These are phyloP conservation scores for Neofusicoccum sp. DNA, from an alignment of 2,329 filamentous ascomycete genomes.

Conservation along the genomic window DNA sequence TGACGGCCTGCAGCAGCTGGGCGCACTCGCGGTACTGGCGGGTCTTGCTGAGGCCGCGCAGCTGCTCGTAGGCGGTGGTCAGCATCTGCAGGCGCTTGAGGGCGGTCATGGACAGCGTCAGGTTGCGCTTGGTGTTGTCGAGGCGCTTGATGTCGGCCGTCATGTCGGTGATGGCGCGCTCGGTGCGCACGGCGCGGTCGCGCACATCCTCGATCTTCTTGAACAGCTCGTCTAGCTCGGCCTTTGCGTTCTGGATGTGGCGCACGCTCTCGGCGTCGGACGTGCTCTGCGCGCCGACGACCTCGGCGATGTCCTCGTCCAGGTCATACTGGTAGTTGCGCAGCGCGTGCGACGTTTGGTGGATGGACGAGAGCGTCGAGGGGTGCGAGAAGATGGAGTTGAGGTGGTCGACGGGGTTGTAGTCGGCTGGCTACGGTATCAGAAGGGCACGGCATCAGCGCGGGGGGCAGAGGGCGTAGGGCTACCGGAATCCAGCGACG, in stretches of 20 bases:
- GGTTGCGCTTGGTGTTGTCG: slow-evolving; percentile 93
- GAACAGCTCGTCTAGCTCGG: slow-evolving; percentile 87
- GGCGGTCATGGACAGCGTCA: slow-evolving; percentile 96
- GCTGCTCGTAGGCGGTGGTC: slow-evolving; percentile 97
- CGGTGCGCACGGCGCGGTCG: slow-evolving; percentile 84
- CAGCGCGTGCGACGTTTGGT: slow-evolving; percentile 73
- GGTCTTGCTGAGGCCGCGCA: slow-evolving; percentile 78
- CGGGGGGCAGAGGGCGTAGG: slow-evolving; percentile 13
- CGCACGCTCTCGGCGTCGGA: slow-evolving; percentile 85
- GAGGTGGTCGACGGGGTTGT: slow-evolving; percentile 89
- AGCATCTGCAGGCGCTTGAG: slow-evolving; percentile 97
- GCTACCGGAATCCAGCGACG: slow-evolving; percentile 43
- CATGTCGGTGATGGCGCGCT: slow-evolving; percentile 97
- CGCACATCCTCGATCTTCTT: slow-evolving; percentile 93
- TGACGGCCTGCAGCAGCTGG: slow-evolving; percentile 87
- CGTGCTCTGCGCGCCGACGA: slow-evolving; percentile 76
- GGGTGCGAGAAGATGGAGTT: slow-evolving; percentile 93
- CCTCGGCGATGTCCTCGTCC: slow-evolving; percentile 71
- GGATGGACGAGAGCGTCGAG: slow-evolving; percentile 77
- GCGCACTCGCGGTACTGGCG: slow-evolving; percentile 95
- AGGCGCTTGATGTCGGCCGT: slow-evolving; percentile 97
- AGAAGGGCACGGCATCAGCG: slow-evolving; percentile 1
- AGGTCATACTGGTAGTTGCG: slow-evolving; percentile 79
- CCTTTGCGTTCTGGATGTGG: slow-evolving; percentile 88
- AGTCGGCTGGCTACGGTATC: slow-evolving; percentile 63